Evolutionary conservation across 2,329 filamentous ascomycete species (phyloP).

Genomic region (Alternaria solani): DNA sequence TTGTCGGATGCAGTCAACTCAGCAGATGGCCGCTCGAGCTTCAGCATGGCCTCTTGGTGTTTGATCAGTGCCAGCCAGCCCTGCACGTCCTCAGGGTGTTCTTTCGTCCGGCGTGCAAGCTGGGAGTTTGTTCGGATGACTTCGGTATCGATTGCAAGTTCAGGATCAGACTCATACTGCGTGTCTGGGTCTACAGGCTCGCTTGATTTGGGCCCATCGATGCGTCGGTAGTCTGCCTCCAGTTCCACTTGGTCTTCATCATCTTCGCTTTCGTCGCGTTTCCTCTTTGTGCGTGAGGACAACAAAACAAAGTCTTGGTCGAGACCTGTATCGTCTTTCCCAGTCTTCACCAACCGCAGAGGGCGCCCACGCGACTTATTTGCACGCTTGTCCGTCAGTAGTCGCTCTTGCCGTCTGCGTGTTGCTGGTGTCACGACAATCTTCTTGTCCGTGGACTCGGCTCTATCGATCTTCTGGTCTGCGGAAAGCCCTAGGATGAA

Average conservation of each 20-base stretch:
- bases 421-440: slow-evolving; percentile 46
- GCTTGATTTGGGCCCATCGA: slow-evolving; percentile 34
- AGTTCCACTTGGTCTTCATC: slow-evolving; percentile 11
- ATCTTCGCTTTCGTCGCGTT: slow-evolving; percentile 28
- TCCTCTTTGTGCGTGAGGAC: slow-evolving; percentile 30
- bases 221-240: slow-evolving; percentile 49
- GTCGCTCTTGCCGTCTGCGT: slow-evolving; percentile 58
- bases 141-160: slow-evolving; percentile 30
- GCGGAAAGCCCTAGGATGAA: slow-evolving; percentile 71
- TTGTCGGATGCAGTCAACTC: slow-evolving; percentile 67
- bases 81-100: slow-evolving; percentile 71
- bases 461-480: slow-evolving; percentile 71
- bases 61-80: slow-evolving; percentile 81
- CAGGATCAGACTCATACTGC: slow-evolving; percentile 42
- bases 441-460: slow-evolving; percentile 63
- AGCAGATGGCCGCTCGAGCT: slow-evolving; percentile 55
- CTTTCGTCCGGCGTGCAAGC: slow-evolving; percentile 70
- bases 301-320: slow-evolving; percentile 45
- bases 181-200: slow-evolving; percentile 49
- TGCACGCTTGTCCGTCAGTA: slow-evolving; percentile 47
- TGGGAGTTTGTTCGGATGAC: slow-evolving; percentile 64
- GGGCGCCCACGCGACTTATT: slow-evolving; percentile 35
- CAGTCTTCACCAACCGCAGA: slow-evolving; percentile 35
- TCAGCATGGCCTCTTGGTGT: slow-evolving; percentile 76
- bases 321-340: slow-evolving; percentile 4